These are phyloP conservation scores for Heteromeles arbutifolia DNA, from an alignment of 306 rosid species.

Conservation along the genomic window DNA sequence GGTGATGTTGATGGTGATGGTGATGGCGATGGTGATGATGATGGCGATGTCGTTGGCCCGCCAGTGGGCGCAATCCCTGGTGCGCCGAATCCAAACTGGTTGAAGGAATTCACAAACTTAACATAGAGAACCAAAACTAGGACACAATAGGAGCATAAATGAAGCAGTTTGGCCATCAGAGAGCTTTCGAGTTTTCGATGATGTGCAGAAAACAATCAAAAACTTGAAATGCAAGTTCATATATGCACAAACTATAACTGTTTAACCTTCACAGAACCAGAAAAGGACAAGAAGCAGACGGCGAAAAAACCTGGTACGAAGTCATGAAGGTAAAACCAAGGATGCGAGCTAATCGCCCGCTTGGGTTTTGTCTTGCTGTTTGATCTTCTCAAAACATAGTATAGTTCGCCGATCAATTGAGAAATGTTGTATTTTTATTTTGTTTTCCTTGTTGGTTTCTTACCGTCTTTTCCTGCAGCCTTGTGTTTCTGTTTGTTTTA, in stretches of 20 bases:
- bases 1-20: background rate
- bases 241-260: background rate
- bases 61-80: no score
- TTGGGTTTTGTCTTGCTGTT: background rate
- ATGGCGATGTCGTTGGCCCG: background rate
- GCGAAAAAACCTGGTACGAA: background rate
- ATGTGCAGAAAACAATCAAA: background rate
- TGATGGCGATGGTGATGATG: background rate
- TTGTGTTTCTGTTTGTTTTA: background rate
- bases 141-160: background rate
- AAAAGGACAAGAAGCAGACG: background rate
- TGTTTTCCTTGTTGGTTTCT: background rate
- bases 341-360: background rate
- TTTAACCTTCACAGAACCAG: background rate
- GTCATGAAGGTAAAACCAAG: background rate
- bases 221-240: background rate
- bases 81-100: no score
- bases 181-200: background rate
- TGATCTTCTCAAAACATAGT: conserved; percentile 4
- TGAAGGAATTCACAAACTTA: background rate
- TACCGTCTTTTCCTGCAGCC: background rate
- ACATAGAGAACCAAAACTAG: background rate
- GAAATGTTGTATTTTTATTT: background rate
- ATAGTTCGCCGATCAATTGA: background rate
- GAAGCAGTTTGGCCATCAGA: background rate